Evolutionary conservation across 1,284 basidiomycete species (phyloP), one percentile per base, ranked within the genome.

Genomic region (Mycena citricolor): DNA sequence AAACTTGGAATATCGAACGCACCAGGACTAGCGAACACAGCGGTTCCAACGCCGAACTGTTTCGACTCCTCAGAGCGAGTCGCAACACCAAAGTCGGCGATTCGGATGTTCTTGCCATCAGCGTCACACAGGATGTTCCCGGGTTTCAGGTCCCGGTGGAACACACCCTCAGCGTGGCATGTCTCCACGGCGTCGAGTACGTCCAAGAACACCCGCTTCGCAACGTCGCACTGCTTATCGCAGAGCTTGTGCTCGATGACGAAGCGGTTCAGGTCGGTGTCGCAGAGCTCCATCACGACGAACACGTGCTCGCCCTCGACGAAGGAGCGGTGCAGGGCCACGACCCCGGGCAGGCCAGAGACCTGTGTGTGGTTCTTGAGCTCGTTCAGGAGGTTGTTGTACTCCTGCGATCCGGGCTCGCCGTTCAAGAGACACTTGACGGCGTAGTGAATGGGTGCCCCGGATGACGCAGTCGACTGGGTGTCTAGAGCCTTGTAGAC

Each of bases 141-240:
- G 1, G 90, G 90, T 61, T 94, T 93, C 57, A 94, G 76, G 58
- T 94, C 90, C 20, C 90, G 83, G 67, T 94, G 91, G 61, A 79
- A 91, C 56, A 94, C 81, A 44, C 83, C 81, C 36, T 76, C 69
- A 20, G 66, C 65, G 58, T 90, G 83, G 59, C 76, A 80, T 60
- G 84, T 77, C 35, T 85, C 74, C 31, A 93, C 79, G 1, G 86
- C 86, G 49, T 90, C 86, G 47, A 92, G 69, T 47, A 94, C 80
- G 61, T 89, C 81, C 25, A 86, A 54, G 59, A 88, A 87, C 19
- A 82, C 74, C 23, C 62, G 61, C 57, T 74, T 81, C 30, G 30
- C 19, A 61, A 87, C 77, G n/a, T n/a, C n/a, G n/a, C n/a, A n/a
- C 46, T 85, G 72, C 13, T 62, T 59, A 52, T 79, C 74, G 52